phyloP scores from a whole-genome alignment of 2,329 filamentous ascomycete genomes.

The Claviceps pazoutovae region DNA sequence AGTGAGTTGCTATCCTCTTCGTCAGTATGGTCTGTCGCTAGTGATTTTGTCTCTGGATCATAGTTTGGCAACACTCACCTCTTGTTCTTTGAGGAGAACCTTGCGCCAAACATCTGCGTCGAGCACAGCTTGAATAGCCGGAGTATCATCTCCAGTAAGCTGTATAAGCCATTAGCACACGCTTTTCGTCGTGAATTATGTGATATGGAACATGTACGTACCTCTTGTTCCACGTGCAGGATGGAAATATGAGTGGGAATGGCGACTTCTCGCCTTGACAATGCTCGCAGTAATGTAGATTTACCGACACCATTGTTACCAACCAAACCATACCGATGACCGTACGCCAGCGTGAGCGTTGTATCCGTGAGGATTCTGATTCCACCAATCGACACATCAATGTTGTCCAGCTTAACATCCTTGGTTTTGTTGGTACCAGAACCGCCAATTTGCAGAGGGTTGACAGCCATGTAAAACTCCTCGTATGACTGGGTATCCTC shows the following conservation, averaged over 20 bases:
- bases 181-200: background rate
- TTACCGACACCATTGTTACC: conserved; percentile 99
- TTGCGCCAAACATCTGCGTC: conserved; percentile 99
- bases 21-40: background rate
- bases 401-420: conserved; percentile 94
- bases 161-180: conserved; percentile 21
- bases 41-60: background rate
- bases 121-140: conserved; percentile 84
- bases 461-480: conserved; percentile 99
- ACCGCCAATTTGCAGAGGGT: conserved; percentile 76
- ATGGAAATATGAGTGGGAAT: conserved; percentile 98
- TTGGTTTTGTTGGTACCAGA: conserved; percentile 76
- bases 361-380: conserved; percentile 84
- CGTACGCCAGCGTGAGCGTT: conserved; percentile 77
- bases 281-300: conserved; percentile 81
- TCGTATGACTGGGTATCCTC: conserved; percentile 86
- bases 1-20: conserved; percentile 49
- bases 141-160: conserved; percentile 91
- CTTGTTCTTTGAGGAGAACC: conserved; percentile 78
- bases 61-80: conserved; percentile 34
- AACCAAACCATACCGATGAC: conserved; percentile 88
- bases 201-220: conserved; percentile 23
- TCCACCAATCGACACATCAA: conserved; percentile 86
- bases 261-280: conserved; percentile 83
- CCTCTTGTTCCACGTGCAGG: conserved; percentile 96